phyloP scores from a whole-genome alignment of 2,329 filamentous ascomycete genomes.

The Fusarium graminum region DNA sequence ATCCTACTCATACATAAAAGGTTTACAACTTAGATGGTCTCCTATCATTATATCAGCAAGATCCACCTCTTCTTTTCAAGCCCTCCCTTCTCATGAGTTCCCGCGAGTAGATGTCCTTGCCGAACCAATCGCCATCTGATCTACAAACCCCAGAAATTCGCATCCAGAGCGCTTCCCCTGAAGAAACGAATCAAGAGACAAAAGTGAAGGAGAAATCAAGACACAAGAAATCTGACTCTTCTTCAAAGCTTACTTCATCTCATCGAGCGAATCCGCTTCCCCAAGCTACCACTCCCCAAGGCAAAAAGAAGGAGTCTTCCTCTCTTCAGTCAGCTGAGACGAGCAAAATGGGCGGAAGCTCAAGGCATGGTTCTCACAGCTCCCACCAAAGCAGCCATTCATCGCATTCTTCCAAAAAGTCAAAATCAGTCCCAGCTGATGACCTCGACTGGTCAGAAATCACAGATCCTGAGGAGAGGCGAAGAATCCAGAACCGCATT shows the following conservation, averaged over 20 bases:
- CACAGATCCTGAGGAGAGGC: slow-evolving; percentile 76
- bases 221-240: slow-evolving; percentile 8
- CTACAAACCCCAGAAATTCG: slow-evolving; percentile 46
- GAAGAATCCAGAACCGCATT: slow-evolving; percentile 81
- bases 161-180: slow-evolving; percentile 50
- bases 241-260: slow-evolving; percentile 33
- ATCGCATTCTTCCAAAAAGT: slow-evolving; percentile 53
- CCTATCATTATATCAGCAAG: slow-evolving; percentile 6
- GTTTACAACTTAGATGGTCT: slow-evolving; percentile 17
- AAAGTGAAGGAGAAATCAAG: slow-evolving; percentile 10
- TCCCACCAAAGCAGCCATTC: slow-evolving; percentile 49
- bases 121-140: slow-evolving; percentile 32
- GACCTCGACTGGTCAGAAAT: slow-evolving; percentile 77
- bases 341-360: slow-evolving; percentile 45
- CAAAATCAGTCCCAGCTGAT: slow-evolving; percentile 59
- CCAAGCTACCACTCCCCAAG: slow-evolving; percentile 16
- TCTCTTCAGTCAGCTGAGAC: slow-evolving; percentile 20
- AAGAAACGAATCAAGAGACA: slow-evolving; percentile 18
- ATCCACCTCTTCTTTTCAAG: slow-evolving; percentile 6
- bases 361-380: slow-evolving; percentile 41
- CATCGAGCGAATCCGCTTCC: slow-evolving; percentile 37
- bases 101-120: slow-evolving; percentile 47
- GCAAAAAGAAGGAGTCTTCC: slow-evolving; percentile 37
- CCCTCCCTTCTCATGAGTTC: slow-evolving; percentile 27
- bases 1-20: slow-evolving; percentile 5